Evolutionary conservation across 495 filamentous ascomycete genomes (phyloP), one percentile per base, ranked within the genome.

Genomic region (Daldinia bambusicola): DNA sequence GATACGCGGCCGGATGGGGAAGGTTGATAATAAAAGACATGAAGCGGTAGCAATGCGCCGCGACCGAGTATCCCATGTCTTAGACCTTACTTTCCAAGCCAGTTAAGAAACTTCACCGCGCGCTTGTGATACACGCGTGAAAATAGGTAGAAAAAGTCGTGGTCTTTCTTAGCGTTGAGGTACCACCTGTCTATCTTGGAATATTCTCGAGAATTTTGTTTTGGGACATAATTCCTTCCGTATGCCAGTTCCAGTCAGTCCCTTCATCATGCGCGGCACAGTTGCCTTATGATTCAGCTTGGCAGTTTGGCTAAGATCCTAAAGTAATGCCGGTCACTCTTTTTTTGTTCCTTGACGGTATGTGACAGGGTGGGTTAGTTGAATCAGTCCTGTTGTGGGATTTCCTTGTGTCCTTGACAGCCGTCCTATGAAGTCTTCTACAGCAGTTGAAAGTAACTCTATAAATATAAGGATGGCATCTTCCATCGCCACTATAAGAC

Each of bases 21-120:
- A 48, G 43, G 43, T 48, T 22, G 43, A 48, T 48, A 48, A 48
- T 48, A 48, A 48, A 20, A 48, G 43, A 48, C 10, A 13, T 22
- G 34, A 1, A 20, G 18, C 20, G 43, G 43, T 48, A 22, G 5
- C 16, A 12, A 22, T 22, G 18, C 18, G 8, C 20, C 20, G 18
- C 18, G 18, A 22, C 16, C 43, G 20, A 48, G 43, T 8, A 48
- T 7, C 10, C n/a, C n/a, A 7, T 48, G 43, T 48, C 43, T 48
- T 48, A 48, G 43, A 48, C 43, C 18, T 20, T 48, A 18, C 18
- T 48, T 48, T 48, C 16, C 43, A 48, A 48, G 9, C 43, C 43
- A 22, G 16, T 22, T 3, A 0, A 20, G 0, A 3, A 48, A 22
- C 9, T 48, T 4, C 18, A 48, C 4, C 20, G 3, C 43, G 9